Evolutionary conservation across 257 asterid species (phyloP).

Genomic region (Forsythia suspensa): DNA sequence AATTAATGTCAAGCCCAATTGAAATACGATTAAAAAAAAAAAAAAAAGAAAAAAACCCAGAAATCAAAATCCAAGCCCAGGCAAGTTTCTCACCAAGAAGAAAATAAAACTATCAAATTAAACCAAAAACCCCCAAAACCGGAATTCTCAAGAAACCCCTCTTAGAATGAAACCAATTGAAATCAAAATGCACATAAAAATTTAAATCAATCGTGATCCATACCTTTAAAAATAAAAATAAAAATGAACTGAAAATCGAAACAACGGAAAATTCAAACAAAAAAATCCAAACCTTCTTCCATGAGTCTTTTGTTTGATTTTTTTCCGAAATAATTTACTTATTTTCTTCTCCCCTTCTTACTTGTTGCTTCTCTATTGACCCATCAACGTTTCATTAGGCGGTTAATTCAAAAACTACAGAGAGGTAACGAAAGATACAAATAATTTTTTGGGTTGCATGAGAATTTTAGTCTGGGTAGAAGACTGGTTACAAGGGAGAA

Average conservation of each 20-base stretch:
- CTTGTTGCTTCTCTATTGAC: constrained; percentile 17
- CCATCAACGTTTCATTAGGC: constrained; percentile 31
- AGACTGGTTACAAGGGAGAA: constrained; percentile 15
- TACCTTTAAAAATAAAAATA: neutral
- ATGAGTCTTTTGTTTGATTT: constrained; percentile 21
- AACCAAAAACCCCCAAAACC: constrained; percentile 20
- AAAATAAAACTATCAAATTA: constrained; percentile 6
- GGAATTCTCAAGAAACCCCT: neutral
- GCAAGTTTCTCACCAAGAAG: constrained; percentile 1
- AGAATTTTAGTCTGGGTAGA: constrained; percentile 22
- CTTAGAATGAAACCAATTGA: constrained; percentile 6
- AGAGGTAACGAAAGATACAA: constrained; percentile 22
- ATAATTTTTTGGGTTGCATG: constrained; percentile 26
- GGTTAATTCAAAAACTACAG: constrained; percentile 32
- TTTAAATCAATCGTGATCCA: constrained; percentile 23
- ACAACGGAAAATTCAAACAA: neutral
- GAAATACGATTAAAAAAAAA: constrained; percentile 6
- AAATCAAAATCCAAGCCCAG: constrained; percentile 14
- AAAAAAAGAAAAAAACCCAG: constrained; percentile 4
- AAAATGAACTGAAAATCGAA: neutral
- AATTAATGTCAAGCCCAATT: constrained; percentile 6
- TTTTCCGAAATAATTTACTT: constrained; percentile 1
- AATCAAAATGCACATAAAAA: constrained; percentile 13
- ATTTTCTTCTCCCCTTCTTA: constrained; percentile 12
- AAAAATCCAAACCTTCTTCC: constrained; percentile 36